phyloP scores from a whole-genome alignment of 768 basidiomycete species.

The Nidularia sp. region DNA sequence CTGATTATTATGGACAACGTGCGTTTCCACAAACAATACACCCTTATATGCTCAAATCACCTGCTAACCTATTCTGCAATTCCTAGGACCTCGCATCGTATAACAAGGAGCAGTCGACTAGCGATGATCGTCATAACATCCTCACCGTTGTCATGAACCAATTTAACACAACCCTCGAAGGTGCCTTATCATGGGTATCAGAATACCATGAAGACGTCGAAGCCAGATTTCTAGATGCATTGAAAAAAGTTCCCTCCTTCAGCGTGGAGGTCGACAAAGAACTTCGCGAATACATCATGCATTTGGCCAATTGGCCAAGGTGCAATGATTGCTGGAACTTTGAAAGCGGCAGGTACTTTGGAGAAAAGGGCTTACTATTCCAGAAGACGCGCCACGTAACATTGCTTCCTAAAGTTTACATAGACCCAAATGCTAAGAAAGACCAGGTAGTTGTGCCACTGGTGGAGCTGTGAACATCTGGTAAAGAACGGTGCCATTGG shows the following conservation, averaged over 20 bases:
- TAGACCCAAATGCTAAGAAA: no score
- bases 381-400: neutral
- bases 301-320: neutral
- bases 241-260: neutral
- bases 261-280: neutral
- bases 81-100: no score
- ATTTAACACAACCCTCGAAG: neutral
- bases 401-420: neutral
- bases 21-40: neutral
- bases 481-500: no score
- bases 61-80: neutral
- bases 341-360: neutral
- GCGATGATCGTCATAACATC: neutral
- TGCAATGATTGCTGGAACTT: neutral
- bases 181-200: neutral
- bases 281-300: neutral
- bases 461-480: no score
- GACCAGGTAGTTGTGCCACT: no score
- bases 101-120: neutral
- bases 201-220: neutral
- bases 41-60: neutral
- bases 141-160: neutral
- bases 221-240: neutral
- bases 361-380: neutral
- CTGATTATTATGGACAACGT: neutral